phyloP scores from a whole-genome alignment of 2,329 filamentous ascomycete species.

The Xylaria sp. region DNA sequence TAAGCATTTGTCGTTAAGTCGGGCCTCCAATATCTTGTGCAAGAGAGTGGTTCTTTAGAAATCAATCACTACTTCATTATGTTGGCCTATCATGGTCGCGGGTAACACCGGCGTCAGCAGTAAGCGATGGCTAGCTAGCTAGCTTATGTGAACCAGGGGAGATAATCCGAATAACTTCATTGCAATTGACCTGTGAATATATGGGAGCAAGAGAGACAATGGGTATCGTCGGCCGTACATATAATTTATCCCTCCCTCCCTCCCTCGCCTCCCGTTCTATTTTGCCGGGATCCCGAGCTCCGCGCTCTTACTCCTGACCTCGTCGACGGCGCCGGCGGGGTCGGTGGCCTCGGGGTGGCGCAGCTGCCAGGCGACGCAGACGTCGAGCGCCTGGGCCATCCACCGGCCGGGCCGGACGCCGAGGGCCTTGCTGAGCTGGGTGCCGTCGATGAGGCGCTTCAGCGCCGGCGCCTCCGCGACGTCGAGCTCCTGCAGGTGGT shows the following conservation, averaged over 20 bases:
- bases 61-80: no score
- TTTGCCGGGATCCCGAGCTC: slow-evolving; percentile 52
- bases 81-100: no score
- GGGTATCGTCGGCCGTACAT: slow-evolving; percentile 23
- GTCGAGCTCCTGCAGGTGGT: slow-evolving; percentile 57
- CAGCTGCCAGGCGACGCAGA: slow-evolving; percentile 87
- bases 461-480: slow-evolving; percentile 61
- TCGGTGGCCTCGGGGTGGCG: slow-evolving; percentile 72
- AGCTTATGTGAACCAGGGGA: background rate
- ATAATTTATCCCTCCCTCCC: background rate
- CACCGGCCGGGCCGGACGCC: slow-evolving; percentile 76
- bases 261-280: no score
- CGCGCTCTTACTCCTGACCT: slow-evolving; percentile 53
- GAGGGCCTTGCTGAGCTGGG: slow-evolving; percentile 68
- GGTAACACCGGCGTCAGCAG: no score
- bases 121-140: no score
- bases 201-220: slow-evolving; percentile 9
- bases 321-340: slow-evolving; percentile 58
- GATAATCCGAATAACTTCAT: background rate
- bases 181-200: background rate
- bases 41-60: no score
- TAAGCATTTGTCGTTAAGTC: no score
- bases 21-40: no score
- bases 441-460: slow-evolving; percentile 73
- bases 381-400: slow-evolving; percentile 78